A percentile compares a stretch with the other conserved stretches of the same genome.
Evolutionary conservation across 2,329 filamentous ascomycete genomes (phyloP).

Genomic region (Microdochium trichocladiopsis): DNA sequence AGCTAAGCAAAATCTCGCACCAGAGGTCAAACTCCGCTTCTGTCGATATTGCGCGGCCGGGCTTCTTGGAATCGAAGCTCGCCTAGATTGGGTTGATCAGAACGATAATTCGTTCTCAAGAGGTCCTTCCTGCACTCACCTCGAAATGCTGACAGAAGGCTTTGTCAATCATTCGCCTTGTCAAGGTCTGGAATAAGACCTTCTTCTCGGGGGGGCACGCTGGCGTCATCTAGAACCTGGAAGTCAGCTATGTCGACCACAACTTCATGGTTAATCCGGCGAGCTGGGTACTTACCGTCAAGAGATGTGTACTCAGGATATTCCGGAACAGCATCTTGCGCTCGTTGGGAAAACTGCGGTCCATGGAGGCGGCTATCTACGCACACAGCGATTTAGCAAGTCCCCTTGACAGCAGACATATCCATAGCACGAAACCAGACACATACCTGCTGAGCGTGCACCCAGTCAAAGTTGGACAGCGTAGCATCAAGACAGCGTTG

Average conservation of each 20-base stretch:
- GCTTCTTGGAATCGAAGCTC: background rate
- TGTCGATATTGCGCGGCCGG: background rate
- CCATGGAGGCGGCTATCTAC: constrained; percentile 47
- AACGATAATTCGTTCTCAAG: background rate
- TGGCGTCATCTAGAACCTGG: background rate
- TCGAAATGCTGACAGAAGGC: background rate
- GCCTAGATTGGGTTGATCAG: background rate
- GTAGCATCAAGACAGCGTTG: constrained; percentile 42
- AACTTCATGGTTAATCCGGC: background rate
- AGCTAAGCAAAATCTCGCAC: background rate
- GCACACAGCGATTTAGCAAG: background rate
- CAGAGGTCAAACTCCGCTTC: background rate
- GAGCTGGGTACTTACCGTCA: constrained; percentile 33
- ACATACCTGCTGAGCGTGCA: constrained; percentile 48
- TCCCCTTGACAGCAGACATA: background rate
- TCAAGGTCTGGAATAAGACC: background rate
- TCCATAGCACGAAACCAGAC: background rate
- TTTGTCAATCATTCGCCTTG: background rate
- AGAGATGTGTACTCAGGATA: constrained; percentile 43
- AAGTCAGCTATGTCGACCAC: background rate
- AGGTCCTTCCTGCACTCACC: background rate
- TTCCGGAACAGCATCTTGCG: constrained; percentile 46
- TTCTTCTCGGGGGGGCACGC: background rate
- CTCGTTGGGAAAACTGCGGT: constrained; percentile 42
- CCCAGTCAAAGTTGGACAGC: constrained; percentile 46